Evolutionary conservation across 1,139 yeast species (phyloP).

Genomic region (Petasospora fabianii): DNA sequence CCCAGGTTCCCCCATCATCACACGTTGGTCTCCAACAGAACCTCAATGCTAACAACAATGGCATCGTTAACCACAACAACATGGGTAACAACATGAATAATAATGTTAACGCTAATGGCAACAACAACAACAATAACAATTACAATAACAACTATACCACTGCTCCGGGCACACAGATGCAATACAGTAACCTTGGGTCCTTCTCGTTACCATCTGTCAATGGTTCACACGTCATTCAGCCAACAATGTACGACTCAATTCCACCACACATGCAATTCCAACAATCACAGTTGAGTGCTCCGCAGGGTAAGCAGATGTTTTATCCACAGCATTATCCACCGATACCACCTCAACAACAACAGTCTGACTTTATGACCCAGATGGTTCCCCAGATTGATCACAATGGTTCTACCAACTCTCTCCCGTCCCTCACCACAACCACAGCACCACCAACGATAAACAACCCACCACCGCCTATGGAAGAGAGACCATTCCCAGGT

Average conservation of each 20-base stretch:
- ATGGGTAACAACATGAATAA: neutral
- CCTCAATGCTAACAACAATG: neutral
- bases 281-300: neutral
- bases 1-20: neutral
- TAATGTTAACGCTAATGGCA: neutral
- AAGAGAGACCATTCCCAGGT: constrained; percentile 18
- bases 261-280: neutral
- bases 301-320: neutral
- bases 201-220: neutral
- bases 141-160: neutral
- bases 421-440: too few species aligned
- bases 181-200: neutral
- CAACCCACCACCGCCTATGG: too few species aligned
- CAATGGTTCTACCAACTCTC: neutral
- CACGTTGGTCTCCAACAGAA: neutral
- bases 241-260: too few species aligned
- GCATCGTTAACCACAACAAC: neutral
- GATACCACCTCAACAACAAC: constrained; percentile 3
- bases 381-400: neutral
- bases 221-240: neutral
- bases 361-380: neutral
- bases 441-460: too few species aligned
- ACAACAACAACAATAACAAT: constrained; percentile 3
- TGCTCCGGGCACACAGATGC: neutral
- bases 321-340: neutral